These are phyloP conservation scores for Durotheca rogersii DNA, from an alignment of 495 filamentous ascomycete genomes.

Conservation along the genomic window DNA sequence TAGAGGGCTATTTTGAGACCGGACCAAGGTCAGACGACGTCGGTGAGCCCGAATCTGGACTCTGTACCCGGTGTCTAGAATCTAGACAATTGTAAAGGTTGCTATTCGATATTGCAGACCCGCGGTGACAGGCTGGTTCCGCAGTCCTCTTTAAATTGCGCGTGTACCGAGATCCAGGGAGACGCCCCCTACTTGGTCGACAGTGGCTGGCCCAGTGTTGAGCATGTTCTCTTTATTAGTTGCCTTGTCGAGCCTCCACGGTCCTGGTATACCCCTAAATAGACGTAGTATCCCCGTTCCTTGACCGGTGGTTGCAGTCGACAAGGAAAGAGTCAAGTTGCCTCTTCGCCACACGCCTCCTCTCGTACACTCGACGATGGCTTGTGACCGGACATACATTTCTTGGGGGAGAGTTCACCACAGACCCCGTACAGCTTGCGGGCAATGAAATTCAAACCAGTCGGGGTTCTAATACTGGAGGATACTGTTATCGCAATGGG, in stretches of 20 bases:
- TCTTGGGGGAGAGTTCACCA: too few relatives aligned
- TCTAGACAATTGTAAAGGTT: constrained; percentile 20
- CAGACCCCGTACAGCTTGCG: too few relatives aligned
- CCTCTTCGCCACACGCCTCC: too few relatives aligned
- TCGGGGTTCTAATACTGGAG: too few relatives aligned
- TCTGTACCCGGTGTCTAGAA: constrained; percentile 12
- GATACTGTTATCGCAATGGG: too few relatives aligned
- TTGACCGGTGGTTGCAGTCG: not conserved
- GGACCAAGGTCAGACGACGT: constrained; percentile 18
- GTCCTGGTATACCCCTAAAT: constrained; percentile 6
- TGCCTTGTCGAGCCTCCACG: constrained; percentile 15
- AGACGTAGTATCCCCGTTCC: constrained; percentile 5
- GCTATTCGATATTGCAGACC: constrained; percentile 21
- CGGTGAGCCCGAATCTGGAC: constrained; percentile 20
- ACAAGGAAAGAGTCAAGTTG: constrained; percentile 3
- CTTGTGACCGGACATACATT: too few relatives aligned
- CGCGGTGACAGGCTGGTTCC: constrained; percentile 12
- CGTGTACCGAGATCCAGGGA: constrained; percentile 30
- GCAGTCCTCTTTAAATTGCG: constrained; percentile 21
- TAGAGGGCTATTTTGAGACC: constrained; percentile 28
- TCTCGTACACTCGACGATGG: too few relatives aligned
- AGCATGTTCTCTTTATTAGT: constrained; percentile 20
- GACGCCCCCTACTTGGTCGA: constrained; percentile 8
- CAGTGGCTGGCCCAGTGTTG: constrained; percentile 15
- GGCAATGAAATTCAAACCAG: too few relatives aligned